phyloP scores from a whole-genome alignment of 441 rosid genomes.

The Aleurites moluccanus region DNA sequence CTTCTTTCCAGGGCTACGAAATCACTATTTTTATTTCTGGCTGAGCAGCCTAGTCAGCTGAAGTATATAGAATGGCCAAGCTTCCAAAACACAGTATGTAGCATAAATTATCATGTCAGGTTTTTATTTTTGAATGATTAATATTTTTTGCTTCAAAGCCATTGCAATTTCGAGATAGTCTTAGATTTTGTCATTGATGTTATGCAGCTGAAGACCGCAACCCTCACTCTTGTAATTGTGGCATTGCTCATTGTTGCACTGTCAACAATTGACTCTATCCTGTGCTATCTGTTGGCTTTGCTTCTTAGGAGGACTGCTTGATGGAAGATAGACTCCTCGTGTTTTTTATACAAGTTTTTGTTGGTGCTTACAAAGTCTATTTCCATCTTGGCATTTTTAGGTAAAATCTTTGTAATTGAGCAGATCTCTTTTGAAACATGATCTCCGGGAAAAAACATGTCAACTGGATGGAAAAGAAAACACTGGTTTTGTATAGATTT shows the following conservation, averaged over 20 bases:
- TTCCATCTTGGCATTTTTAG: not conserved
- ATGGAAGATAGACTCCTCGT: conserved; percentile 13
- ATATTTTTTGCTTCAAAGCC: not conserved
- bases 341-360: not conserved
- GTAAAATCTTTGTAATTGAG: not conserved
- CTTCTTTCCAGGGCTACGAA: conserved; percentile 47
- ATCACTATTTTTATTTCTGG: conserved; percentile 20
- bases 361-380: not conserved
- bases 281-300: conserved; percentile 57
- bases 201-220: conserved; percentile 82
- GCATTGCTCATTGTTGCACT: conserved; percentile 73
- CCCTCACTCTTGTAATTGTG: conserved; percentile 67
- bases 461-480: not conserved
- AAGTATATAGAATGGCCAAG: conserved; percentile 89
- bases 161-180: not conserved
- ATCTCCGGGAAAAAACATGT: not conserved
- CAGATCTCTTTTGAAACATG: not conserved
- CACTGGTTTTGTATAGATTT: not conserved
- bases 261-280: conserved; percentile 66
- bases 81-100: conserved; percentile 63
- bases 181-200: not conserved
- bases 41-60: conserved; percentile 46
- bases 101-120: not conserved
- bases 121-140: not conserved
- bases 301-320: conserved; percentile 56